Evolutionary conservation across 768 basidiomycete species (phyloP).

Genomic region (Tephrocybe sp.): DNA sequence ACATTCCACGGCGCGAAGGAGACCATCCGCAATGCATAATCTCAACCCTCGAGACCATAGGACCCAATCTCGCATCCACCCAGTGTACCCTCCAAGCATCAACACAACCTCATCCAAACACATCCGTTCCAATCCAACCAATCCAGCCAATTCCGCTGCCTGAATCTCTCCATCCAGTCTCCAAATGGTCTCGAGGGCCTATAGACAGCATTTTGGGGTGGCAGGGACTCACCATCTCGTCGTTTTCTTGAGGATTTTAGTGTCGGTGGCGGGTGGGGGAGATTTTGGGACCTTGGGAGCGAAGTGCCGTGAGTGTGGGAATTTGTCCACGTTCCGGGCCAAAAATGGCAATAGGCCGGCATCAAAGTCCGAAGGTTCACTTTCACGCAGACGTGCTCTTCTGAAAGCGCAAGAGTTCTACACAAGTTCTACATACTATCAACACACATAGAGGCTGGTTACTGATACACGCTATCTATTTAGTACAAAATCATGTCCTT

Average conservation of each 20-base stretch:
- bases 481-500: too few species aligned
- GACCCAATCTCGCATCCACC: constrained; percentile 1
- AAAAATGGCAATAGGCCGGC: not conserved
- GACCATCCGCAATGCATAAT: not conserved
- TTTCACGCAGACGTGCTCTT: not conserved
- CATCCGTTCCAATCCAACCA: constrained; percentile 23
- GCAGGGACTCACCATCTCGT: constrained; percentile 43
- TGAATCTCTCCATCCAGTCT: constrained; percentile 19
- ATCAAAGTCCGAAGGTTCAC: not conserved
- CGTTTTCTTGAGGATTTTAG: constrained; percentile 35
- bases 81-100: too few species aligned
- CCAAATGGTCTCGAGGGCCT: constrained; percentile 11
- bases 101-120: constrained; percentile 23
- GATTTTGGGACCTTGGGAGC: constrained; percentile 9
- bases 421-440: not conserved
- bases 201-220: constrained; percentile 12
- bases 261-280: constrained; percentile 21
- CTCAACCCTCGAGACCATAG: constrained; percentile 3
- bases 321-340: constrained; percentile 14
- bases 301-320: constrained; percentile 16
- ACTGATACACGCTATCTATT: not conserved
- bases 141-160: constrained; percentile 4
- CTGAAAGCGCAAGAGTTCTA: too few species aligned
- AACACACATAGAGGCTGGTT: too few species aligned
- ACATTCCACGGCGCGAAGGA: not conserved